A percentile compares a stretch with the other conserved stretches of the same genome.
These are phyloP conservation scores for Coelastrella sp. DNA, from an alignment of 139 green algal genomes.

Conservation along the genomic window DNA sequence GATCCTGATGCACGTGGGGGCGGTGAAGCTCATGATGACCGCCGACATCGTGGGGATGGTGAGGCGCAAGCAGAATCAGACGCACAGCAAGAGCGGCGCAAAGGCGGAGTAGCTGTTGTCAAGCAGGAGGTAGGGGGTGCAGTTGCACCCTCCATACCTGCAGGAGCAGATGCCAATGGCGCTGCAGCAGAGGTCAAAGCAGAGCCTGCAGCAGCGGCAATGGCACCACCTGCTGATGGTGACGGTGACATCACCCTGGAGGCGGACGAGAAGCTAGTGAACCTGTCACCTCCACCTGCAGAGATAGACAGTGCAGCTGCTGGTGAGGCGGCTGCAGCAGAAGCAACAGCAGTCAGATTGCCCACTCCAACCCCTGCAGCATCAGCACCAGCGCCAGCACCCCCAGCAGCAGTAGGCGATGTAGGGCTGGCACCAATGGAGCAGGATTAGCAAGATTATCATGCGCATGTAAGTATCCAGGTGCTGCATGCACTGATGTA, in stretches of 20 bases:
- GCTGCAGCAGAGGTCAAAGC: slow-evolving; percentile 16
- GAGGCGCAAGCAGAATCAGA: slow-evolving; percentile 7
- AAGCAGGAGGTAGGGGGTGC: slow-evolving; percentile 28
- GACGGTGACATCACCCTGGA: slow-evolving; percentile 19
- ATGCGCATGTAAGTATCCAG: too few relatives aligned
- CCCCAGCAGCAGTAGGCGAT: not conserved
- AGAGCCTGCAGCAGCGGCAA: slow-evolving; percentile 20
- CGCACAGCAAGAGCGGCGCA: slow-evolving; percentile 15
- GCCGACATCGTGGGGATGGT: slow-evolving; percentile 27
- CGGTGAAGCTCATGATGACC: slow-evolving; percentile 71
- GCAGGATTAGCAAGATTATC: not conserved
- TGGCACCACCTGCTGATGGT: not conserved
- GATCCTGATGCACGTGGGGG: slow-evolving; percentile 82
- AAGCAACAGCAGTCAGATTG: not conserved
- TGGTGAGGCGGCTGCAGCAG: not conserved
- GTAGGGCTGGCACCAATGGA: not conserved
- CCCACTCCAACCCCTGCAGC: not conserved
- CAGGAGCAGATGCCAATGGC: slow-evolving; percentile 9
- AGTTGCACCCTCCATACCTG: not conserved
- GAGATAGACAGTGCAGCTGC: slow-evolving; percentile 10
- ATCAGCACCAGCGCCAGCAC: slow-evolving; percentile 3
- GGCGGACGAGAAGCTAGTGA: slow-evolving; percentile 42
- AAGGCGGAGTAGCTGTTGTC: slow-evolving; percentile 20
- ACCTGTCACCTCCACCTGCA: slow-evolving; percentile 29
- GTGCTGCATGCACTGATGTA: too few relatives aligned